A percentile compares a stretch with the other conserved stretches of the same genome.
Evolutionary conservation across 352 stramenopile species (phyloP).

Genomic region (Blastocystis sp.): DNA sequence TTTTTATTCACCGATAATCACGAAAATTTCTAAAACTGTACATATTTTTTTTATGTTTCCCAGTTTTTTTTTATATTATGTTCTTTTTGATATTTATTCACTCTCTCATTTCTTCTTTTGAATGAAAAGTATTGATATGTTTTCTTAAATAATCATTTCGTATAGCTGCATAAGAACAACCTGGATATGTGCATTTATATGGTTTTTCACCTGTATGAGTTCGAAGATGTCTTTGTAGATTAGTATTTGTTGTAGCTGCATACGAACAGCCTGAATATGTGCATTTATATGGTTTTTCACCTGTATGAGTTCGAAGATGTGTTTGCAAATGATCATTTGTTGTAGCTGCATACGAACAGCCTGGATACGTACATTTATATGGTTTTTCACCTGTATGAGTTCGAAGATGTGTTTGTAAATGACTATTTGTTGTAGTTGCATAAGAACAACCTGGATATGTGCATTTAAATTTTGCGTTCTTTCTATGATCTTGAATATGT

Average conservation of each 20-base stretch:
- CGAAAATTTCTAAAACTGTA: too few relatives aligned
- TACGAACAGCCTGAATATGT: conserved; percentile 30
- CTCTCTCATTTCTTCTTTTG: too few relatives aligned
- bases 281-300: conserved; percentile 27
- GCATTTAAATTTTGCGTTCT: too few relatives aligned
- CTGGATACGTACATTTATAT: conserved; percentile 32
- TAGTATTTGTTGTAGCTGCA: conserved; percentile 16
- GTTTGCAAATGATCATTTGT: conserved; percentile 27
- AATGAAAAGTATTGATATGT: too few relatives aligned
- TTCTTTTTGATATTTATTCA: too few relatives aligned
- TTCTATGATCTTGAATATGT: too few relatives aligned
- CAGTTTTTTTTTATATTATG: too few relatives aligned
- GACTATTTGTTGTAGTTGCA: conserved; percentile 25
- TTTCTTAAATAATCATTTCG: too few relatives aligned
- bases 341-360: conserved; percentile 26
- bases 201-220: conserved; percentile 33
- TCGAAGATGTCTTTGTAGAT: conserved; percentile 31
- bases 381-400: conserved; percentile 36
- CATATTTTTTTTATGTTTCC: too few relatives aligned
- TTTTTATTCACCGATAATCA: too few relatives aligned
- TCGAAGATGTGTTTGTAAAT: conserved; percentile 34
- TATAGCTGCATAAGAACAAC: conserved; percentile 28
- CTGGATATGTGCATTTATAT: conserved; percentile 23
- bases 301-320: conserved; percentile 24
- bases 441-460: too few relatives aligned